Evolutionary conservation across 75 land plant genomes (phyloP), one percentile per base, ranked within the genome.

Genomic region (Cryptomeria japonica): DNA sequence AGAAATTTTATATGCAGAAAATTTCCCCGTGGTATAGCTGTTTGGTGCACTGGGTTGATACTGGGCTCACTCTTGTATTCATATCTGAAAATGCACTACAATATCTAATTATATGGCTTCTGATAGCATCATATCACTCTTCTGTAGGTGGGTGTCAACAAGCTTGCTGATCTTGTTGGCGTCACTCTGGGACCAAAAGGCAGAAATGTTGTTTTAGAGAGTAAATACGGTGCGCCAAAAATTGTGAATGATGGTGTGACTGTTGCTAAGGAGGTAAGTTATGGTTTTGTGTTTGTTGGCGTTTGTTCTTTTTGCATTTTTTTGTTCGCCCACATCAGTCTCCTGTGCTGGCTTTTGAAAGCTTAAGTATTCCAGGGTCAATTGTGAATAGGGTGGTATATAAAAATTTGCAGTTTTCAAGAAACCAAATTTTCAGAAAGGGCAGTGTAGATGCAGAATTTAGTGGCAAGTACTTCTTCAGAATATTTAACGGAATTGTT

Each of bases 241-340:
- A 96, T 96, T 92, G 96, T 97, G 2, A 97, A 97, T 87, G 99
- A 97, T 93, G 99, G 99, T 36, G 98, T 93, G 53, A 97, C 99
- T 76, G 97, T 96, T 11, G 96, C 95, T 39, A 96, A 95, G 86
- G 93, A 96, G 95, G 96, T 97, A 83, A 42, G 58, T 49, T 88
- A 75, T 38, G 31, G 49, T 38, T 41, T 19, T 39, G 55, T 2
- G 13, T 51, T 8, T 41, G 46, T 22, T 64, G 70, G 28, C 5
- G 6, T 64, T 64, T 64, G n/a, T 64, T 7, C n/a, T 3, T 2
- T 61, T 19, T 61, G 3, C 25, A 5, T 19, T 61, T 61, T 16
- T 61, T 61, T 19, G 46, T 39, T 38, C 44, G 25, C 44, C 46
- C 5, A 11, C 28, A 22, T 39, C 2, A 34, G 10, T 34, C 11